Evolutionary conservation across 2,329 filamentous ascomycete genomes (phyloP), one percentile per base, ranked within the genome.

Genomic region (Colletotrichum sp.): DNA sequence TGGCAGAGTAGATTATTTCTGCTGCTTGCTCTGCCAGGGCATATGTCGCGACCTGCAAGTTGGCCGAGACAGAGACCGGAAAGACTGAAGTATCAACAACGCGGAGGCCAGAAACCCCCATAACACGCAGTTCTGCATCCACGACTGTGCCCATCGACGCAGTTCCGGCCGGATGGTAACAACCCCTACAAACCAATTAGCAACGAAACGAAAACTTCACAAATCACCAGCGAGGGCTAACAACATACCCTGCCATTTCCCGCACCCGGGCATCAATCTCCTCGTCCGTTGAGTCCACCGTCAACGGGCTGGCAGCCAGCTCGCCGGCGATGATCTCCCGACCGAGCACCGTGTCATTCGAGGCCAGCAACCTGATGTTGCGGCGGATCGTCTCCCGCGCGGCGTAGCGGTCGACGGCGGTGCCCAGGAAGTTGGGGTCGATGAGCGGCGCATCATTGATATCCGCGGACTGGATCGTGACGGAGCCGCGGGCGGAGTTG

Each of bases 1-100:
- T 21, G 1, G 28, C 39, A 18, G 64, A 55, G 3, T 10, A 21
- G 18, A 92, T 92, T 13, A 88, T 88, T 79, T 90, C 90, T 3
- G 90, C 89, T 2, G 91, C 90, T 82, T 92, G 92, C 82, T 92
- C 91, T 7, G 87, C 87, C 30, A 91, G 83, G 80, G 92, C 90
- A 78, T 90, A 91, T 0, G 87, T 87, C 1, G 90, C 86, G 1
- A 89, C 80, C 6, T 87, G 85, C 30, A 88, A 86, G 78, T 89
- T 91, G 4, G 86, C 86, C 5, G 90, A 90, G 6, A 80, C 55
- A 4, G 81, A 73, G 26, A 80, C 74, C 3, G 84, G 84, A 24
- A 86, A 81, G 9, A 86, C 81, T 12, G 82, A 85, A 7, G 84
- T 83, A 72, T 87, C 85, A 0, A 85, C 81, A 3, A 87, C 80